A percentile compares a stretch with the other conserved stretches of the same genome.
Conservation (phyloP, 78 protist species). For the Dictyostelium brefeldianum region DNA sequence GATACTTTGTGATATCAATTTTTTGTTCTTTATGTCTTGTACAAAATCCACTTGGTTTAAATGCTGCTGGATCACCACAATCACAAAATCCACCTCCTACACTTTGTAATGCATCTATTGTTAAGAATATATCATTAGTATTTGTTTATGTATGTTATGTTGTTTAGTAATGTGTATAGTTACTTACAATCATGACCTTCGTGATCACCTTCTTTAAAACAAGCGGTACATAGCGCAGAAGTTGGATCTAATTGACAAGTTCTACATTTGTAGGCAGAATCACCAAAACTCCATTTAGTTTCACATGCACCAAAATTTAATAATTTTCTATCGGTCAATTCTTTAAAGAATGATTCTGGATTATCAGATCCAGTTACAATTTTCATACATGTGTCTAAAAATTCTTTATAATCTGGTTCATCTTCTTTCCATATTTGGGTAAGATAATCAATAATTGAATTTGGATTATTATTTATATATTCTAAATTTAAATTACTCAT, state of each 20-base stretch:
- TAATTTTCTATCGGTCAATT: constrained; percentile 14
- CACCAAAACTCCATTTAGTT: constrained; percentile 84
- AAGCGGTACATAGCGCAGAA: constrained; percentile 89
- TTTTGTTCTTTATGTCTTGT: constrained; percentile 52
- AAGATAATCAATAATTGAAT: constrained; percentile 12
- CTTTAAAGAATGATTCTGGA: constrained; percentile 37
- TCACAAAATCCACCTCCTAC: constrained; percentile 92
- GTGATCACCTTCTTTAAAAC: constrained; percentile 91
- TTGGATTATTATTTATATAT: constrained; percentile 11
- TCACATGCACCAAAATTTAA: constrained; percentile 87
- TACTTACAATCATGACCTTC: constrained; percentile 91
- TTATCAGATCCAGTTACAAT: neutral
- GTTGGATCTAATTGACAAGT: constrained; percentile 93
- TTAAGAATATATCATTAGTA: too few species aligned
- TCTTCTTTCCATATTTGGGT: constrained; percentile 10
- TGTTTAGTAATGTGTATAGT: too few species aligned
- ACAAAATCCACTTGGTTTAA: constrained; percentile 56
- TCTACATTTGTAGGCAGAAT: constrained; percentile 90
- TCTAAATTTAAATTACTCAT: constrained; percentile 13
- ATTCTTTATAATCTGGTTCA: constrained; percentile 12
- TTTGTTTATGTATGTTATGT: too few species aligned
- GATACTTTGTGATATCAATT: constrained; percentile 64
- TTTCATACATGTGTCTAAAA: constrained; percentile 14
- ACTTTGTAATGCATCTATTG: constrained; percentile 62
- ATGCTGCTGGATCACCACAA: constrained; percentile 88